Percentiles rank a stretch among this genome's conserved stretches.
These are phyloP conservation scores for Rhododendron williamsianum DNA, from an alignment of 148 eudicot species.

Conservation along the genomic window DNA sequence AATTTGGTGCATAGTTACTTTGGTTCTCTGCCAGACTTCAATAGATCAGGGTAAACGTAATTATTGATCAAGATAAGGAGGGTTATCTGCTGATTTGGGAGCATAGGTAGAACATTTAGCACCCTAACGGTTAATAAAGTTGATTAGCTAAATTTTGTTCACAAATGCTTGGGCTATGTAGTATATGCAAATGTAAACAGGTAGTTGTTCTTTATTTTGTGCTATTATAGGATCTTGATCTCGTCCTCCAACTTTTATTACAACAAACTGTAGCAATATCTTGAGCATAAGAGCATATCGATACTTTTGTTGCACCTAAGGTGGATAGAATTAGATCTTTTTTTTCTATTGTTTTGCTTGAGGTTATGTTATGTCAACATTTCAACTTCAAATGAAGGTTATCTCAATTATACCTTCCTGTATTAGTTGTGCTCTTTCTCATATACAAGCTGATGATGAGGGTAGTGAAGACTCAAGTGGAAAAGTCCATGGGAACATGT, in stretches of 20 bases:
- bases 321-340: not conserved
- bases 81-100: not conserved
- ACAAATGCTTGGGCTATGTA: not conserved
- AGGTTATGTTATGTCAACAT: not conserved
- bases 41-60: not conserved
- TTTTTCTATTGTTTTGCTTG: not conserved
- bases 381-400: not conserved
- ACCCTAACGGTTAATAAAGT: not conserved
- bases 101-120: not conserved
- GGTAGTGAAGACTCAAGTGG: not conserved
- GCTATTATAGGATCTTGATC: not conserved
- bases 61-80: not conserved
- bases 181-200: not conserved
- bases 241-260: not conserved
- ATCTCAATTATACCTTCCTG: not conserved
- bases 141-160: not conserved
- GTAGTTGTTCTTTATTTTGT: not conserved
- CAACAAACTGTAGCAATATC: not conserved
- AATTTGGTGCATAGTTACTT: not conserved
- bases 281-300: not conserved
- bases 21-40: not conserved
- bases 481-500: not conserved
- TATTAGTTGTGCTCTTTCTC: not conserved
- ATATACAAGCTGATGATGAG: not conserved
- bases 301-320: not conserved